phyloP scores from a whole-genome alignment of 345 rosid species.

The Aquilaria malaccensis region DNA sequence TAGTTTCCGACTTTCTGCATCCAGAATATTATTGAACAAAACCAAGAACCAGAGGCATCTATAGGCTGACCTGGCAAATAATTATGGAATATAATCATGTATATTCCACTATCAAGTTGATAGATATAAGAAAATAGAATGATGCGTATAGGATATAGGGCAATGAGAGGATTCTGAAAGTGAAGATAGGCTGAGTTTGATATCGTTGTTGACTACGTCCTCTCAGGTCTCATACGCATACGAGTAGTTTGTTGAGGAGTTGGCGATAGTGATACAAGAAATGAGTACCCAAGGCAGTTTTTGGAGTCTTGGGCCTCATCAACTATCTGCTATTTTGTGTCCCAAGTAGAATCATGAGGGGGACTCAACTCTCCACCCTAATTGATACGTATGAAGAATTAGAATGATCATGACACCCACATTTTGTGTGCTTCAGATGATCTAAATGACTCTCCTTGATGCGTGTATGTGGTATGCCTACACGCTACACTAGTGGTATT shows the following conservation, averaged over 20 bases:
- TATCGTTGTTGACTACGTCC: conserved; percentile 44
- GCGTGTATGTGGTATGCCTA: too few species aligned
- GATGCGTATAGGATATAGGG: conserved; percentile 2
- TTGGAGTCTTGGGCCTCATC: conserved; percentile 31
- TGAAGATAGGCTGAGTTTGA: conserved; percentile 15
- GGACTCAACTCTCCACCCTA: too few species aligned
- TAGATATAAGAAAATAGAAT: conserved; percentile 3
- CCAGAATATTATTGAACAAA: too few species aligned
- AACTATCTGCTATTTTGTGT: conserved; percentile 14
- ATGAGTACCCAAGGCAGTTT: conserved; percentile 16
- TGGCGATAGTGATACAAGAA: conserved; percentile 20
- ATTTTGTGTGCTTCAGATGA: too few species aligned
- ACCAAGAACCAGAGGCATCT: too few species aligned
- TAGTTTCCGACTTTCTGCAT: too few species aligned
- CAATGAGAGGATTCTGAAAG: conserved; percentile 18
- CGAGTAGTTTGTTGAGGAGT: conserved; percentile 13
- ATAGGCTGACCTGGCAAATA: not conserved
- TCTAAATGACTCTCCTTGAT: too few species aligned
- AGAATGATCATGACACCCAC: too few species aligned
- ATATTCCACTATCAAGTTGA: not conserved
- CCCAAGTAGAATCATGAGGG: conserved; percentile 20
- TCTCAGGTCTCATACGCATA: conserved; percentile 17
- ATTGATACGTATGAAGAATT: too few species aligned
- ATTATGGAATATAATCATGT: not conserved
- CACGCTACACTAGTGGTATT: too few species aligned